Conservation (phyloP, 345 rosid species). For the Salix brachista region DNA sequence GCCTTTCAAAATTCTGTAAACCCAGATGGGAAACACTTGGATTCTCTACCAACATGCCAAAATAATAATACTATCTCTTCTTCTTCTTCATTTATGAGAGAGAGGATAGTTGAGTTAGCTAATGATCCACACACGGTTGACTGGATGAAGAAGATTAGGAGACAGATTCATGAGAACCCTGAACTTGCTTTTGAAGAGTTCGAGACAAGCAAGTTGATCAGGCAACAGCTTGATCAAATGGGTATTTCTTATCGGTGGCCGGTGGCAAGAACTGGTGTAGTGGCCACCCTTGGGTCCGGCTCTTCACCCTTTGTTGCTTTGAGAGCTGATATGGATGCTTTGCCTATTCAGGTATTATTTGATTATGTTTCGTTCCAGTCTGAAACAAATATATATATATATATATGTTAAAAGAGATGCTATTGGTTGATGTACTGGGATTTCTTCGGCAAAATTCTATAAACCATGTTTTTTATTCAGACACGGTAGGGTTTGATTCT, state of each 20-base stretch:
- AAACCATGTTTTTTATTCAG: too few relatives aligned
- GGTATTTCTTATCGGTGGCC: slow-evolving; percentile 58
- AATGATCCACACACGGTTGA: slow-evolving; percentile 26
- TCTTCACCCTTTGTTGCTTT: slow-evolving; percentile 56
- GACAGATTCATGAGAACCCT: slow-evolving; percentile 55
- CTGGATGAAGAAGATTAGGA: slow-evolving; percentile 47
- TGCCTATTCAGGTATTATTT: slow-evolving; percentile 54
- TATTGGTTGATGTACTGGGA: not conserved
- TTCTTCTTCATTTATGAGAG: slow-evolving; percentile 10
- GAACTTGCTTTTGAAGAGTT: slow-evolving; percentile 60
- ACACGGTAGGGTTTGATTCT: too few relatives aligned
- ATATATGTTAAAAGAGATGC: not conserved
- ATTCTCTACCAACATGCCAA: not conserved
- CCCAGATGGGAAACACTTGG: not conserved
- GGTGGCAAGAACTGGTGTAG: slow-evolving; percentile 52
- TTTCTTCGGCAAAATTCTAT: too few relatives aligned
- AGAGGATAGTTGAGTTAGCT: slow-evolving; percentile 31
- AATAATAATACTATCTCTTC: not conserved
- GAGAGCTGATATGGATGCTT: slow-evolving; percentile 72
- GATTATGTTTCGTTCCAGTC: not conserved
- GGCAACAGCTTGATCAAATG: slow-evolving; percentile 49
- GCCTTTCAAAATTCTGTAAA: not conserved
- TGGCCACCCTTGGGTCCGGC: slow-evolving; percentile 53
- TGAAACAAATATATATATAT: not conserved
- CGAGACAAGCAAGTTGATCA: slow-evolving; percentile 46